These are phyloP conservation scores for Shiraia sp. DNA, from an alignment of 2,329 filamentous ascomycete species.

Conservation along the genomic window DNA sequence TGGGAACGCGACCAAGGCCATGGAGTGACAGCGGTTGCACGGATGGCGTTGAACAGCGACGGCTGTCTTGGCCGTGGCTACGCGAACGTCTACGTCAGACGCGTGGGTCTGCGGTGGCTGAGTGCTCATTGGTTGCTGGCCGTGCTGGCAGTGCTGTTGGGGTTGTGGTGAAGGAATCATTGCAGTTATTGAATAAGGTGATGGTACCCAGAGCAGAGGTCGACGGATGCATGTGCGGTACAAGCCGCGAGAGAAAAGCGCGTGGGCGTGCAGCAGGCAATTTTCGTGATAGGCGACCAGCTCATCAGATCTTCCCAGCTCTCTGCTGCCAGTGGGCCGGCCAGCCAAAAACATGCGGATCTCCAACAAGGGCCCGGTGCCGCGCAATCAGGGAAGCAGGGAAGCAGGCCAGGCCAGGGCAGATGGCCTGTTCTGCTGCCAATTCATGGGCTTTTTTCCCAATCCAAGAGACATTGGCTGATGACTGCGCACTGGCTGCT, in stretches of 20 bases:
- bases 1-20: conserved; percentile 18
- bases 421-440: background rate
- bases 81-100: conserved; percentile 31
- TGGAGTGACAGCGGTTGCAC: conserved; percentile 27
- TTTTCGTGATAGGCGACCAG: conserved; percentile 7
- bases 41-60: conserved; percentile 18
- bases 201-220: conserved; percentile 1
- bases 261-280: background rate
- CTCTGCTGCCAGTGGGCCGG: background rate
- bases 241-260: conserved; percentile 1
- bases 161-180: conserved; percentile 14
- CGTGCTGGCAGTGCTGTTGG: conserved; percentile 18
- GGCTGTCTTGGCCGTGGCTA: conserved; percentile 18
- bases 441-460: too few relatives aligned
- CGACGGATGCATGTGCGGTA: conserved; percentile 1
- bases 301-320: conserved; percentile 9
- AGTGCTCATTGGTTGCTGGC: conserved; percentile 18
- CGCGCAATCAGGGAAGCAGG: conserved; percentile 12
- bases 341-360: conserved; percentile 10
- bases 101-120: conserved; percentile 19
- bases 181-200: conserved; percentile 12
- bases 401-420: conserved; percentile 1
- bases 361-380: conserved; percentile 14
- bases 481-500: too few relatives aligned
- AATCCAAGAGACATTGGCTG: too few relatives aligned